Conservation (phyloP, 441 rosid species). For the Arabidopsis lyrata region DNA sequence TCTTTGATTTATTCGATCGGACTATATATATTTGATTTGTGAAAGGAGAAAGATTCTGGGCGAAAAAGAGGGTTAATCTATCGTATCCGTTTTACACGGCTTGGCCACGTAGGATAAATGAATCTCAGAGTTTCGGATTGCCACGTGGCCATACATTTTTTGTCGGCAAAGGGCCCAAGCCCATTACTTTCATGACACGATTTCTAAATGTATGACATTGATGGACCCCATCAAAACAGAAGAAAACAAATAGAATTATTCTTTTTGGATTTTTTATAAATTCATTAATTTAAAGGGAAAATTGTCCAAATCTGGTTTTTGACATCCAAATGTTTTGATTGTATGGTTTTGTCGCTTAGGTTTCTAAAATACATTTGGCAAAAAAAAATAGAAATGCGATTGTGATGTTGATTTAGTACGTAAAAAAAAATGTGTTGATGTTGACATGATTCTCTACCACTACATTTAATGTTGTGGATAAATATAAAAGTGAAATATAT, state of each 20-base stretch:
- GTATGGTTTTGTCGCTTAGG: neutral
- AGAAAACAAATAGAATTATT: neutral
- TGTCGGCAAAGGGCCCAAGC: slow-evolving; percentile 43
- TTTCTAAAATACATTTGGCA: too few species aligned
- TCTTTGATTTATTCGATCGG: slow-evolving; percentile 35
- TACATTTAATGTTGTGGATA: too few species aligned
- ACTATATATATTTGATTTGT: neutral
- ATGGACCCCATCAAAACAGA: slow-evolving; percentile 13
- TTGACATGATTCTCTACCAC: too few species aligned
- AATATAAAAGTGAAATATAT: too few species aligned
- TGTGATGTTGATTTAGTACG: too few species aligned
- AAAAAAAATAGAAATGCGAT: too few species aligned
- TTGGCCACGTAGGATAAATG: slow-evolving; percentile 38
- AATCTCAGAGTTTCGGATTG: slow-evolving; percentile 2
- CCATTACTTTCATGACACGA: slow-evolving; percentile 25
- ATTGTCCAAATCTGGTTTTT: neutral
- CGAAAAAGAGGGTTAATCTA: slow-evolving; percentile 34
- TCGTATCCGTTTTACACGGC: slow-evolving; percentile 27
- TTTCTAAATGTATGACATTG: slow-evolving; percentile 21
- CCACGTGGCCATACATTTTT: slow-evolving; percentile 24
- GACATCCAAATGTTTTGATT: neutral
- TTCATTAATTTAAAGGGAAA: neutral
- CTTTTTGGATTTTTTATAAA: neutral
- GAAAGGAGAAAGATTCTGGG: slow-evolving; percentile 39
- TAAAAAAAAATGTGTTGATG: too few species aligned